Evolutionary conservation across 2,329 filamentous ascomycete species (phyloP).

Genomic region (Sodiomyces alkalinus): DNA sequence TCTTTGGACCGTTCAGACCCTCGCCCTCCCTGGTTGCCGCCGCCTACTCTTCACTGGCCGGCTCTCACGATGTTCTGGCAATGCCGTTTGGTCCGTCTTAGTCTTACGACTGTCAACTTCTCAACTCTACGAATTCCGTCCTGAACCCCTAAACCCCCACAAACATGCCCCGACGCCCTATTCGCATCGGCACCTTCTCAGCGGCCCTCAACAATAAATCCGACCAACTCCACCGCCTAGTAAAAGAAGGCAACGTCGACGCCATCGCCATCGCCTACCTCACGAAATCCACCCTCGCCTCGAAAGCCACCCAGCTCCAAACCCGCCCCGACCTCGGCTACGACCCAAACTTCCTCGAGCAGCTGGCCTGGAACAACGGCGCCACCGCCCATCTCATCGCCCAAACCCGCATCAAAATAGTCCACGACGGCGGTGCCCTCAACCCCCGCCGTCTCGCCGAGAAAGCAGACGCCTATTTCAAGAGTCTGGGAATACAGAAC

Average conservation of each 20-base stretch:
- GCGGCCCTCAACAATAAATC: constrained; percentile 13
- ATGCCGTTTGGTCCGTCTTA: too few species aligned
- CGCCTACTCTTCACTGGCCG: too few species aligned
- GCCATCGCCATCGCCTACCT: constrained; percentile 24
- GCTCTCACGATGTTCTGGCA: background rate
- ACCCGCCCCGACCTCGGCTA: constrained; percentile 18
- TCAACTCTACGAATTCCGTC: too few species aligned
- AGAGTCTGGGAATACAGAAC: constrained; percentile 9
- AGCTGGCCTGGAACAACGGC: constrained; percentile 23
- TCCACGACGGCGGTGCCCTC: constrained; percentile 40
- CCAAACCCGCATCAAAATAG: constrained; percentile 34
- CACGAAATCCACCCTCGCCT: constrained; percentile 35
- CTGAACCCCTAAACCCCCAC: too few species aligned
- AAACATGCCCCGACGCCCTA: constrained; percentile 10
- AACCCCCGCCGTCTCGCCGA: constrained; percentile 36
- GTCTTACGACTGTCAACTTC: too few species aligned
- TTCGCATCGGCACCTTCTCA: constrained; percentile 18
- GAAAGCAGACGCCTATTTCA: constrained; percentile 14
- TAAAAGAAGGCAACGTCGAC: constrained; percentile 13
- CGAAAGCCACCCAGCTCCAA: constrained; percentile 19
- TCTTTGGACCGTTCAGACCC: too few species aligned
- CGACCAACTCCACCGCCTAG: constrained; percentile 12
- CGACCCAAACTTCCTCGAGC: constrained; percentile 21
- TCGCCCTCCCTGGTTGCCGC: background rate
- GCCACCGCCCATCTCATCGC: constrained; percentile 19